Evolutionary conservation across 768 basidiomycete genomes (phyloP).

Genomic region (Terana coerulea): DNA sequence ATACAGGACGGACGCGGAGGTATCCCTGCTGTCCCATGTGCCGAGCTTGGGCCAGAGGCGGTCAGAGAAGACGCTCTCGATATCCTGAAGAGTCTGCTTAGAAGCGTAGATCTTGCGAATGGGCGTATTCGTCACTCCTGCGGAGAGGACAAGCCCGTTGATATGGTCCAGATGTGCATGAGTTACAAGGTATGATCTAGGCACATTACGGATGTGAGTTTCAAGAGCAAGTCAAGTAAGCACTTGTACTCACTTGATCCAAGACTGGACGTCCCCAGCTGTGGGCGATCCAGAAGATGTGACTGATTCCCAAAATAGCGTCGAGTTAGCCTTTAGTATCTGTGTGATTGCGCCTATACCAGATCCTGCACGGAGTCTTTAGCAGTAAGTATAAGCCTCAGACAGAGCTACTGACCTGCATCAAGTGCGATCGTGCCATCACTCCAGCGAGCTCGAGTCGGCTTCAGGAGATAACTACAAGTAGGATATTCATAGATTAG

Average conservation of each 20-base stretch:
- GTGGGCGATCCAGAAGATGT: conserved; percentile 28
- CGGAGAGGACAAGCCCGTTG: conserved; percentile 75
- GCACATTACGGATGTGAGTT: background rate
- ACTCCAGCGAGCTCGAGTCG: conserved; percentile 59
- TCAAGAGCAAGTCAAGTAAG: background rate
- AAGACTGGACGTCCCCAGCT: conserved; percentile 48
- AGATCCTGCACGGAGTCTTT: conserved; percentile 51
- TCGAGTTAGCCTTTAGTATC: conserved; percentile 54
- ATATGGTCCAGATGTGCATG: conserved; percentile 94
- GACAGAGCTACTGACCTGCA: conserved; percentile 56
- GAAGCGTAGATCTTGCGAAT: conserved; percentile 64
- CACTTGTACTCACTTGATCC: conserved; percentile 18
- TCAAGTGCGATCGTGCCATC: conserved; percentile 84
- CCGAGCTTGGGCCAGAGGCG: conserved; percentile 86
- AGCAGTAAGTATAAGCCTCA: background rate
- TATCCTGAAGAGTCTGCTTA: conserved; percentile 57
- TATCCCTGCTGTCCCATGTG: conserved; percentile 63
- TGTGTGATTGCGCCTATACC: conserved; percentile 74
- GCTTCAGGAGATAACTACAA: conserved; percentile 89
- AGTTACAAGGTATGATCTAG: conserved; percentile 79
- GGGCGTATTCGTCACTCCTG: conserved; percentile 65
- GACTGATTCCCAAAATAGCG: conserved; percentile 42
- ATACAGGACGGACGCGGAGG: conserved; percentile 57
- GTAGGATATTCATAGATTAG: background rate
- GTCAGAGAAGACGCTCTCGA: conserved; percentile 72